phyloP scores from a whole-genome alignment of 2,329 filamentous ascomycete genomes.

The Cucurbitaria berberidis region DNA sequence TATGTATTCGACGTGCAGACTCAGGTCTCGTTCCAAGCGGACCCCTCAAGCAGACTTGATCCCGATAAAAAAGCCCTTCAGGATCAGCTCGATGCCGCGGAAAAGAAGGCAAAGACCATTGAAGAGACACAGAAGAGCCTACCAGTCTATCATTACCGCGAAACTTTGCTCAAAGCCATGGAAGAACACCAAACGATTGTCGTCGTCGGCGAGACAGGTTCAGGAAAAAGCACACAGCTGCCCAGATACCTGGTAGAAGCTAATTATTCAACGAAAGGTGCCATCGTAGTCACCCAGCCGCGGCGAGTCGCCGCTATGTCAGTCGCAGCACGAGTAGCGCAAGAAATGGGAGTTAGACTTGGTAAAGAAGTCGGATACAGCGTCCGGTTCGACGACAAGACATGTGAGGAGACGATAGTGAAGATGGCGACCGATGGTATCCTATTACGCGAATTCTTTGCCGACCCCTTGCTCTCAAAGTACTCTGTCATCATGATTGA shows the following conservation, averaged over 20 bases:
- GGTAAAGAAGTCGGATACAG: slow-evolving; percentile 93
- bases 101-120: slow-evolving; percentile 85
- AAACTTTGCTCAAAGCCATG: slow-evolving; percentile 86
- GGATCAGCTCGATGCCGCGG: slow-evolving; percentile 83
- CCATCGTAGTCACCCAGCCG: slow-evolving; percentile 92
- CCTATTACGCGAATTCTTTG: slow-evolving; percentile 87
- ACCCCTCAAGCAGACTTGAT: slow-evolving; percentile 61
- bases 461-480: slow-evolving; percentile 79
- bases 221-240: slow-evolving; percentile 93
- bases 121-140: slow-evolving; percentile 89
- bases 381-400: slow-evolving; percentile 93
- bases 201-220: slow-evolving; percentile 92
- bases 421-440: slow-evolving; percentile 99
- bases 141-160: slow-evolving; percentile 86
- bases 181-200: slow-evolving; percentile 85
- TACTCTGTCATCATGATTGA: slow-evolving; percentile 96
- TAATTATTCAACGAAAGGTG: too few species aligned
- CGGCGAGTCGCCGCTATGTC: slow-evolving; percentile 96
- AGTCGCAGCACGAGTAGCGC: slow-evolving; percentile 92
- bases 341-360: slow-evolving; percentile 88
- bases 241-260: slow-evolving; percentile 88
- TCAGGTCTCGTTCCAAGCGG: slow-evolving; percentile 81
- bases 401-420: slow-evolving; percentile 80
- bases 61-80: slow-evolving; percentile 81
- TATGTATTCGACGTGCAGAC: slow-evolving; percentile 92